These are phyloP conservation scores for Russula brevipes DNA, from an alignment of 768 basidiomycete species.

Conservation along the genomic window DNA sequence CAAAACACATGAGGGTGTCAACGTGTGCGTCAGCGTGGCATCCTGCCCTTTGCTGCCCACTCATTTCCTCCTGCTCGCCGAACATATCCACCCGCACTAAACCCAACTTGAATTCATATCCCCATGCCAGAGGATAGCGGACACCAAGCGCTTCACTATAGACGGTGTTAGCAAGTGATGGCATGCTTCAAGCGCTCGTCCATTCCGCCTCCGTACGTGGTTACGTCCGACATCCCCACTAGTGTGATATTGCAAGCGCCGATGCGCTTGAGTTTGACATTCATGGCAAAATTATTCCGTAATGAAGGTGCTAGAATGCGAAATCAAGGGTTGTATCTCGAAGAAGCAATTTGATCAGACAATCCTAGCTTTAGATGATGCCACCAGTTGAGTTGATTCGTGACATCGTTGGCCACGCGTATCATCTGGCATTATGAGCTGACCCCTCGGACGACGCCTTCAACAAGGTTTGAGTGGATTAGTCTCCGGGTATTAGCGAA, in stretches of 20 bases:
- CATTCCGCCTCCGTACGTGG: neutral
- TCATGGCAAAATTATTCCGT: neutral
- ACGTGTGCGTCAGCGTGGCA: conserved; percentile 8
- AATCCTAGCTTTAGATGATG: neutral
- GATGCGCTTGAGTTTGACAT: neutral
- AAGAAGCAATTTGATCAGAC: neutral
- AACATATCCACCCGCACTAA: neutral
- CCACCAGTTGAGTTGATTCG: neutral
- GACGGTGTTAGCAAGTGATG: neutral
- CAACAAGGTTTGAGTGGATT: neutral
- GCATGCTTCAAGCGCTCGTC: neutral
- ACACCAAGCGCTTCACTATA: neutral
- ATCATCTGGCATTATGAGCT: neutral
- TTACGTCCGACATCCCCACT: neutral
- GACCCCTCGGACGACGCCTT: neutral
- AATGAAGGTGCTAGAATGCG: neutral
- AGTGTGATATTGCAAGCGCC: neutral
- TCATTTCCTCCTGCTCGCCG: neutral
- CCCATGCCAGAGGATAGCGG: neutral
- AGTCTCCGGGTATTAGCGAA: neutral
- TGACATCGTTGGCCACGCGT: neutral
- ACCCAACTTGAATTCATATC: neutral
- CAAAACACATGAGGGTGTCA: neutral
- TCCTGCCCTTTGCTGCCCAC: neutral
- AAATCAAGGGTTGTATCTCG: neutral